These are phyloP conservation scores for Pistacia vera DNA, from an alignment of 345 rosid species.

Conservation along the genomic window DNA sequence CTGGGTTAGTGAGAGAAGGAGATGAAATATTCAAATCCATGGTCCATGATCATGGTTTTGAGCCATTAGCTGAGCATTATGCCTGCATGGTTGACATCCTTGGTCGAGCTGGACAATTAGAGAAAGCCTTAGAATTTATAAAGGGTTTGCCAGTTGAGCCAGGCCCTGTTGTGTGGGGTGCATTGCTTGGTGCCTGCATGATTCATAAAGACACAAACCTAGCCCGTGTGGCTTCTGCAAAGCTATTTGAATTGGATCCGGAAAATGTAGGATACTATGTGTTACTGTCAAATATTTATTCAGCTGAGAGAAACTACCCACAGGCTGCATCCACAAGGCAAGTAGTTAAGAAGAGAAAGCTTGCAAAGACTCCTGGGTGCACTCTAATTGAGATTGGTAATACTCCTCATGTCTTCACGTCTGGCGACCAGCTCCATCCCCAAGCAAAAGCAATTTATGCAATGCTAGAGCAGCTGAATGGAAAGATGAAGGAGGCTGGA, in stretches of 20 bases:
- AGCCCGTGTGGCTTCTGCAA: slow-evolving; percentile 62
- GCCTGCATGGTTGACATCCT: slow-evolving; percentile 85
- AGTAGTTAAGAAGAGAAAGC: slow-evolving; percentile 58
- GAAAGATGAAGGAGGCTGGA: slow-evolving; percentile 78
- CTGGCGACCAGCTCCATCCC: slow-evolving; percentile 78
- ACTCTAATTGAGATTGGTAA: slow-evolving; percentile 72
- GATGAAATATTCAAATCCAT: slow-evolving; percentile 60
- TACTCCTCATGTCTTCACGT: slow-evolving; percentile 62
- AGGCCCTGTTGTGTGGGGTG: slow-evolving; percentile 68
- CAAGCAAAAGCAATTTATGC: slow-evolving; percentile 55
- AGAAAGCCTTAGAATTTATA: slow-evolving; percentile 64
- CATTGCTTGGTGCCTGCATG: slow-evolving; percentile 80
- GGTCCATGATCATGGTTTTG: slow-evolving; percentile 51
- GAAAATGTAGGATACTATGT: slow-evolving; percentile 71
- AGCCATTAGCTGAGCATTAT: slow-evolving; percentile 71
- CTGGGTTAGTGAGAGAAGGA: slow-evolving; percentile 79
- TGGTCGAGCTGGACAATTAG: slow-evolving; percentile 76
- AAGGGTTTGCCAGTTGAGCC: slow-evolving; percentile 60
- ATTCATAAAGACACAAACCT: slow-evolving; percentile 71
- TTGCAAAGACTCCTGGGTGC: slow-evolving; percentile 78
- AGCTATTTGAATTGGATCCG: slow-evolving; percentile 65
- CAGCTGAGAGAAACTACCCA: slow-evolving; percentile 61
- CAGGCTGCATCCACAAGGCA: slow-evolving; percentile 72
- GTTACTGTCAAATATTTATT: slow-evolving; percentile 69
- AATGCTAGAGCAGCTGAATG: slow-evolving; percentile 59